Conservation (phyloP, 129 eudicot genomes). For the Artemisia argyi region DNA sequence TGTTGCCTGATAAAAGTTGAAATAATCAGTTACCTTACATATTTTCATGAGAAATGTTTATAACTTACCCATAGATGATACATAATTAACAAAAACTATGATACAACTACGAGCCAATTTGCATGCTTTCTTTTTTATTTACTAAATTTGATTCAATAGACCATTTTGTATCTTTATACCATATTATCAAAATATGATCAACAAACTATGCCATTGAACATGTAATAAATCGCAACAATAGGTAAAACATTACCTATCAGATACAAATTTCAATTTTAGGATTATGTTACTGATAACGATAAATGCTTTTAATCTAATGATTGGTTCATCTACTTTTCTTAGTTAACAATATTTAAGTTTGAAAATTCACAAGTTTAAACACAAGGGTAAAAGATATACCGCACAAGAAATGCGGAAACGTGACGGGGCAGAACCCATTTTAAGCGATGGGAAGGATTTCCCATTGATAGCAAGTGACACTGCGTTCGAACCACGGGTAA, state of each 20-base stretch:
- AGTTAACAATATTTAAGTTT: not conserved
- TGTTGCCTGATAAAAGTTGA: slow-evolving; percentile 64
- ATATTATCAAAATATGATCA: not conserved
- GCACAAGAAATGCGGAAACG: slow-evolving; percentile 59
- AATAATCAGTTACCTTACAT: not conserved
- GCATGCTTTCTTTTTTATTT: too few species aligned
- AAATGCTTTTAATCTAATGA: not conserved
- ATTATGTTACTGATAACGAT: not conserved
- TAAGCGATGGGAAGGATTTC: slow-evolving; percentile 19
- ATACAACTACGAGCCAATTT: too few species aligned
- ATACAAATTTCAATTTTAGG: not conserved
- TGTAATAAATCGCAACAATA: too few species aligned
- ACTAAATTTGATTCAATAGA: too few species aligned
- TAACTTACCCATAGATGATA: not conserved
- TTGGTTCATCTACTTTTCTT: not conserved
- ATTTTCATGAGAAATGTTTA: not conserved
- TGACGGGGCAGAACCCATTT: slow-evolving; percentile 7
- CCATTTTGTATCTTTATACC: not conserved
- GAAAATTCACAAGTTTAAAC: not conserved
- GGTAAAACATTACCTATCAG: not conserved
- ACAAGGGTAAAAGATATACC: slow-evolving; percentile 40
- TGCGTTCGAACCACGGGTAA: slow-evolving; percentile 29
- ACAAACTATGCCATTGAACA: not conserved
- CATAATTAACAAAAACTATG: not conserved
- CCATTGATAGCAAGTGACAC: slow-evolving; percentile 22